phyloP scores from a whole-genome alignment of 2,329 filamentous ascomycete genomes.

The Xylaria arbuscula region DNA sequence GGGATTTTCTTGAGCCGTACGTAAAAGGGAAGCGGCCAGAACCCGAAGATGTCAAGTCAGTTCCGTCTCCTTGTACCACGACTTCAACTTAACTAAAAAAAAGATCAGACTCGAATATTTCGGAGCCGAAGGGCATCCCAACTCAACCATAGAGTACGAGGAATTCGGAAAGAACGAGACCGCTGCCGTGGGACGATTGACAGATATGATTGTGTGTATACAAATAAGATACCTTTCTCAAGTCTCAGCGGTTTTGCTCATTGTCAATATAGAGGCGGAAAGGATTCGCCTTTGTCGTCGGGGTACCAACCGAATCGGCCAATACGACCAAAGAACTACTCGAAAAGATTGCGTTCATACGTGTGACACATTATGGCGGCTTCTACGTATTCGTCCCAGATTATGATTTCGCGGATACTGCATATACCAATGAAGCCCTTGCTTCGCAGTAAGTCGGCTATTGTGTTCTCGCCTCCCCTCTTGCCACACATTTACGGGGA shows the following conservation, averaged over 20 bases:
- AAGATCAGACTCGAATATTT: conserved; percentile 40
- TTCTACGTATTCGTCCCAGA: conserved; percentile 88
- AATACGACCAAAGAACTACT: conserved; percentile 79
- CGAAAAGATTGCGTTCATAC: conserved; percentile 85
- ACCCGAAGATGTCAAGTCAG: conserved; percentile 52
- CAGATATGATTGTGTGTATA: conserved; percentile 66
- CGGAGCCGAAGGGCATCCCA: conserved; percentile 49
- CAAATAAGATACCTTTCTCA: neutral
- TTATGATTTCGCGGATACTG: conserved; percentile 86
- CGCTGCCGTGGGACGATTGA: conserved; percentile 68
- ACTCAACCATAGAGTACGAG: conserved; percentile 62
- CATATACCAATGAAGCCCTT: conserved; percentile 87
- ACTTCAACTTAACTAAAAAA: conserved; percentile 18
- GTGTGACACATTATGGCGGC: conserved; percentile 88
- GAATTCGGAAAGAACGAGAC: conserved; percentile 68
- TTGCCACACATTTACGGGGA: neutral
- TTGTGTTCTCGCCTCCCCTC: neutral
- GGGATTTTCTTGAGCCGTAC: conserved; percentile 69
- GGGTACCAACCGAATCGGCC: conserved; percentile 72
- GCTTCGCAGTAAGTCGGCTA: conserved; percentile 68
- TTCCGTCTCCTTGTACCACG: neutral
- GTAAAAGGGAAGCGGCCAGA: conserved; percentile 49
- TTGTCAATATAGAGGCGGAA: conserved; percentile 64
- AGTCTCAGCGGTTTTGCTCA: conserved; percentile 23
- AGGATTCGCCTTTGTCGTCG: conserved; percentile 82